Evolutionary conservation across 2,329 filamentous ascomycete genomes (phyloP).

Genomic region (Ambrosiella beaveri): DNA sequence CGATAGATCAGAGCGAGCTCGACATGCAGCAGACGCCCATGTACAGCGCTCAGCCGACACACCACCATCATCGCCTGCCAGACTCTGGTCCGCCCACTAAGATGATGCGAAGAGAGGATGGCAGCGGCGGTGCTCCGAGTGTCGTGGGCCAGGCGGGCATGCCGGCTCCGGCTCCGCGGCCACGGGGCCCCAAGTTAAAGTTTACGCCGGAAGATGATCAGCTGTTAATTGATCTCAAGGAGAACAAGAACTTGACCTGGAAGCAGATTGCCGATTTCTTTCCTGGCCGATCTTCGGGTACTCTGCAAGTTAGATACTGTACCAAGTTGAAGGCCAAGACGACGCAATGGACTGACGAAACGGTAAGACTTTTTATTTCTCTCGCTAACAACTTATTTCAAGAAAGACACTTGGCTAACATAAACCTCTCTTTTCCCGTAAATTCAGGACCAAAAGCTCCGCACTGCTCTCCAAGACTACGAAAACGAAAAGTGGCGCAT

Average conservation of each 20-base stretch:
- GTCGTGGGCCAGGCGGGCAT: slow-evolving; percentile 77
- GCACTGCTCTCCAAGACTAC: slow-evolving; percentile 62
- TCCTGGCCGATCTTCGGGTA: slow-evolving; percentile 75
- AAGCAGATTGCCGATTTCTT: slow-evolving; percentile 97
- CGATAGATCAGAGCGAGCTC: slow-evolving; percentile 37
- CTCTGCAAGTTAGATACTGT: slow-evolving; percentile 83
- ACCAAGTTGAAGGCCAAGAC: slow-evolving; percentile 90
- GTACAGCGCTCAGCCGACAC: slow-evolving; percentile 33
- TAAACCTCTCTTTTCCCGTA: background rate
- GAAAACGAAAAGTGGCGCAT: slow-evolving; percentile 89
- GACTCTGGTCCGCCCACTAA: slow-evolving; percentile 54
- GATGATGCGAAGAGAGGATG: slow-evolving; percentile 41
- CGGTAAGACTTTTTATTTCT: slow-evolving; percentile 38
- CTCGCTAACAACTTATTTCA: background rate
- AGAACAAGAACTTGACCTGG: slow-evolving; percentile 89
- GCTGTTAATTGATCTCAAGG: slow-evolving; percentile 74
- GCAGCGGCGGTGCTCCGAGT: slow-evolving; percentile 49
- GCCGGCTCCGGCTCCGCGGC: slow-evolving; percentile 64
- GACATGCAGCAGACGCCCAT: slow-evolving; percentile 38
- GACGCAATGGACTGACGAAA: slow-evolving; percentile 84
- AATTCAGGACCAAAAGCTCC: slow-evolving; percentile 58
- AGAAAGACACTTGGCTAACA: background rate
- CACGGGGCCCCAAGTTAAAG: slow-evolving; percentile 77
- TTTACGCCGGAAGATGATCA: slow-evolving; percentile 88
- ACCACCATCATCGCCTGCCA: slow-evolving; percentile 70